These are phyloP conservation scores for Fragaria iinumae DNA, from an alignment of 306 rosid genomes.

Conservation along the genomic window DNA sequence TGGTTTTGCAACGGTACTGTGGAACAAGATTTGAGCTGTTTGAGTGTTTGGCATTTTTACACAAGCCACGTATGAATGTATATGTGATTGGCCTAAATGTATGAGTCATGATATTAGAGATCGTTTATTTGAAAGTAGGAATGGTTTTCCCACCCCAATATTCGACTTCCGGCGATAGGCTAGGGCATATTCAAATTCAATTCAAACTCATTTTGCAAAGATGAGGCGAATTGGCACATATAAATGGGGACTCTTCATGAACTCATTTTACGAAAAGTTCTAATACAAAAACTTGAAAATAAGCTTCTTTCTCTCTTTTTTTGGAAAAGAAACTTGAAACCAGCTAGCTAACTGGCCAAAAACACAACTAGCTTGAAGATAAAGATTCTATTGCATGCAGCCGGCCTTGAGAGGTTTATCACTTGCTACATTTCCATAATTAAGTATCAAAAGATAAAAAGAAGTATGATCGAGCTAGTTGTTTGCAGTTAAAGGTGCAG, in stretches of 20 bases:
- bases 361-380: background rate
- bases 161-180: background rate
- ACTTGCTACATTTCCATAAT: background rate
- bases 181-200: background rate
- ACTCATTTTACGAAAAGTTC: background rate
- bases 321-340: background rate
- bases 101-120: no score
- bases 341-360: background rate
- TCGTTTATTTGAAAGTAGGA: background rate
- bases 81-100: no score
- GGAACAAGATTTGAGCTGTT: background rate
- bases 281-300: background rate
- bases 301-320: background rate
- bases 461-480: background rate
- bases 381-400: background rate
- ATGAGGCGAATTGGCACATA: background rate
- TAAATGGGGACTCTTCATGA: background rate
- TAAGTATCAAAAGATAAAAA: background rate
- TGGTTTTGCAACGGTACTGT: no score
- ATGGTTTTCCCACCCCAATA: background rate
- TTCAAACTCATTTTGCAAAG: background rate
- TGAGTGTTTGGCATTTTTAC: background rate
- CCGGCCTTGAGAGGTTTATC: background rate
- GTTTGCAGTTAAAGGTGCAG: slow-evolving; percentile 3
- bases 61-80: background rate